These are phyloP conservation scores for Sporisorium graminicola DNA, from an alignment of 1,284 basidiomycete genomes.

Conservation along the genomic window DNA sequence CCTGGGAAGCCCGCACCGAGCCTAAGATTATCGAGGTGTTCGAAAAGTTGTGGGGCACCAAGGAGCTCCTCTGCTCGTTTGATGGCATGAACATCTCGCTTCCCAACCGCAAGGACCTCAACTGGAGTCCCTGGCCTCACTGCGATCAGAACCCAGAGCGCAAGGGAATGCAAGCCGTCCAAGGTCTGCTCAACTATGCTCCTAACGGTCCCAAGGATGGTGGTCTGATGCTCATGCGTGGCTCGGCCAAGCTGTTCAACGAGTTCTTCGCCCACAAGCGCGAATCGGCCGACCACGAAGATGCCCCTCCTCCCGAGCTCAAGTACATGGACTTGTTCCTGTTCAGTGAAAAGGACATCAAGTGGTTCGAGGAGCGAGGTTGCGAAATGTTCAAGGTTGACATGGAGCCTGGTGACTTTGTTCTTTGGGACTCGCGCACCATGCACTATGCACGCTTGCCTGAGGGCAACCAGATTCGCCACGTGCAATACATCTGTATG, in stretches of 20 bases:
- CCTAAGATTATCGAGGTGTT: constrained; percentile 68
- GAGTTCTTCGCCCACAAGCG: constrained; percentile 68
- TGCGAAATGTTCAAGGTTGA: constrained; percentile 62
- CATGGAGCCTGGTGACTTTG: constrained; percentile 63
- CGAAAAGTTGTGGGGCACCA: constrained; percentile 70
- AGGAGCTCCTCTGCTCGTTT: constrained; percentile 70
- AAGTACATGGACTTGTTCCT: constrained; percentile 63
- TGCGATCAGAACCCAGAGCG: constrained; percentile 70
- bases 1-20: constrained; percentile 70
- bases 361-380: constrained; percentile 64
- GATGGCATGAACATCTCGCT: constrained; percentile 37
- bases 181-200: constrained; percentile 71
- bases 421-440: constrained; percentile 53
- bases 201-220: constrained; percentile 71
- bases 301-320: constrained; percentile 37
- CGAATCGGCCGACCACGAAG: constrained; percentile 55
- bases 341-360: constrained; percentile 59
- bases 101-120: constrained; percentile 33
- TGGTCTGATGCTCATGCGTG: constrained; percentile 71
- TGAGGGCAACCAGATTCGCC: constrained; percentile 17
- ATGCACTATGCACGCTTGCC: constrained; percentile 47
- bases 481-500: constrained; percentile 40
- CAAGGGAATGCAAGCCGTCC: constrained; percentile 70
- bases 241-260: constrained; percentile 67
- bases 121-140: constrained; percentile 69